Evolutionary conservation across 2,329 filamentous ascomycete species (phyloP), one percentile per base, ranked within the genome.

Genomic region (Penicillium olsonii): DNA sequence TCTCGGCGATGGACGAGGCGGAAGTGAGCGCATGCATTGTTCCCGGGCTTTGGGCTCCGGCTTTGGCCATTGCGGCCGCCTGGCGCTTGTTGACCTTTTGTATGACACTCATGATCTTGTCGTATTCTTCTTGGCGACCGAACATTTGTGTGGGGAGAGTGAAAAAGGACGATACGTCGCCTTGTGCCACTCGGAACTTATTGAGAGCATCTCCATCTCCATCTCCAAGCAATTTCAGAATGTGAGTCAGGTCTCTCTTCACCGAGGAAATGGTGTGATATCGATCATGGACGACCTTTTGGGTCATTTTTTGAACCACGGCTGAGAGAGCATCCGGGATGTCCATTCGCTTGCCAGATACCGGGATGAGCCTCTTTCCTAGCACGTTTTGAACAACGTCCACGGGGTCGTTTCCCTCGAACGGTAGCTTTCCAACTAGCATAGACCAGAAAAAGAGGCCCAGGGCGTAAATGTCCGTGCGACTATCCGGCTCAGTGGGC

Each of bases 351-450:
- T 90, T 83, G 3, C 83, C 83, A 3, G 90, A 89, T 8, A 94
- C 85, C 31, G 84, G 84, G 4, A 88, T 85, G 56, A 96, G 84
- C 38, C 88, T 84, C 56, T 87, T 87, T 39, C 86, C 86, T 8
- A 97, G 78, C 10, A 96, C 90, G 57, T 86, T 90, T 67, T 96
- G 92, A 56, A 97, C 90, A 37, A 96, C 90, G 62, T 96, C 92
- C 50, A 96, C 82, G 0, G 92, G 89, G 0, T 84, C 87, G 11
- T 84, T 80, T 9, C 90, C 92, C 29, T 87, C 85, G 57, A 94
- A 96, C 0, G 90, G 87, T 3, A 88, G 83, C 60, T 86, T 83
- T 22, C 91, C 90, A 2, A 89, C 88, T 38, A 95, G 76, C 63
- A 95, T 82, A 8, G 83, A 89, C 87, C 90, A 96, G 68, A 96